These are phyloP conservation scores for Phytophthora sojae DNA, from an alignment of 352 stramenopile species.

Conservation along the genomic window DNA sequence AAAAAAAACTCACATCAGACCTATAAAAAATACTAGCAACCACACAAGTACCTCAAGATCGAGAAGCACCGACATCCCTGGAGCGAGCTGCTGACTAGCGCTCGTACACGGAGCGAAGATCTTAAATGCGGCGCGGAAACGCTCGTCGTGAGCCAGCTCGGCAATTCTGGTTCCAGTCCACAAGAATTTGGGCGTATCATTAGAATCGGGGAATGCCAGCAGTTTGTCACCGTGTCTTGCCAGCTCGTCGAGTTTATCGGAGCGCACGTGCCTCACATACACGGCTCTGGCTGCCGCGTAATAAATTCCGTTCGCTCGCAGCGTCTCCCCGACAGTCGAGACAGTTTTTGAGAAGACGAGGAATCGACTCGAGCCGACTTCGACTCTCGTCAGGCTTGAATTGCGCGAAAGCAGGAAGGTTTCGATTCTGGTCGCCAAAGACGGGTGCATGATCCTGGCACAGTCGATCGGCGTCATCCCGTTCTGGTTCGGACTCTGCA, in stretches of 20 bases:
- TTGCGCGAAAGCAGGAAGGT: slow-evolving; percentile 10
- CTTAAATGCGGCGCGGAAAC: slow-evolving; percentile 14
- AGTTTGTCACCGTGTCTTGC: slow-evolving; percentile 2
- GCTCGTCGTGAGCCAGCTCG: slow-evolving; percentile 8
- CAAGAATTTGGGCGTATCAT: not conserved
- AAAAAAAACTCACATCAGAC: not conserved
- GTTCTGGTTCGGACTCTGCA: slow-evolving; percentile 11
- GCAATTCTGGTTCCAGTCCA: slow-evolving; percentile 20
- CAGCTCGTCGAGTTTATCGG: not conserved
- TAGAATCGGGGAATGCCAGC: slow-evolving; percentile 10
- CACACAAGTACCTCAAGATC: slow-evolving; percentile 13
- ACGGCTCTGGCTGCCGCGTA: slow-evolving; percentile 19
- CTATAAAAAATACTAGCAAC: not conserved
- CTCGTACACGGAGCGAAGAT: slow-evolving; percentile 11
- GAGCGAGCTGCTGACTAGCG: slow-evolving; percentile 12
- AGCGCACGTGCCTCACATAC: slow-evolving; percentile 19
- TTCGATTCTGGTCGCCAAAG: slow-evolving; percentile 1
- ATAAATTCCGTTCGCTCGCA: slow-evolving; percentile 18
- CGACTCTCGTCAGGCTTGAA: slow-evolving; percentile 5
- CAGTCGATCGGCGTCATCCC: slow-evolving; percentile 9
- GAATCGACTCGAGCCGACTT: slow-evolving; percentile 8
- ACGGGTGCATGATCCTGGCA: slow-evolving; percentile 11
- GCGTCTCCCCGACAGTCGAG: slow-evolving; percentile 10
- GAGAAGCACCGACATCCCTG: slow-evolving; percentile 18
- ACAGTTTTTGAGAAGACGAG: slow-evolving; percentile 4